Base-by-base conservation (phyloP, 139 green algal species). In the Chlorella sp. region DNA sequence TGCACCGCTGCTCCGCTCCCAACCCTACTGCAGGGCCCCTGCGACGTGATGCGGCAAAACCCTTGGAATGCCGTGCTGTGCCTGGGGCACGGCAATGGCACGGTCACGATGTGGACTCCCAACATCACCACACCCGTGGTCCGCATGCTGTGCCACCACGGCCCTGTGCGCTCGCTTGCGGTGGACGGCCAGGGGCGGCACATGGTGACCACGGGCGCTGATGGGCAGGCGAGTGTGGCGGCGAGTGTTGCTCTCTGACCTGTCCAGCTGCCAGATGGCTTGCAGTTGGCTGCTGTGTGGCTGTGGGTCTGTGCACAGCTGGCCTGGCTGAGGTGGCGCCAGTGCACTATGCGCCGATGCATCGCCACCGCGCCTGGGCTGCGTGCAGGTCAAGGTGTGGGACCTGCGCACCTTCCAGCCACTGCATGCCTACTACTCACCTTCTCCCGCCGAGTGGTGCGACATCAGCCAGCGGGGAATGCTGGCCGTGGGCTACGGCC, bases 91-190 rank as follows among this genome's bases (percentile, higher is more conserved):
- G 78, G 86, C 47, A 96, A 96, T 68, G 97, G 97, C 80, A 94
- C 87, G 0, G 96, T 98, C 39, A 97, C 93, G 39, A 95, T 99
- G 94, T 99, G 98, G 98, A 98, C 94, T 2, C 98, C 98, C 78
- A 99, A 99, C 91, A 90, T 97, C 64, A 92, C 89, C 34, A 92
- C 87, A 12, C 92, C 98, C 7, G 90, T 94, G 34, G 96, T 98
- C 28, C 94, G 93, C 87, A 96, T 99, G 95, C 91, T 99, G n/a
- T 96, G 91, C 73, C 98, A 99, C 92, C 85, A 92, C 74, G 95
- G 95, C 9, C 89, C 95, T 3, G 86, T 98, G 57, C 89, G 74
- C 1, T 88, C 95, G 6, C 23, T 97, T 51, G 95, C 97, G 7
- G 91, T 97, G 6, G 95, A 99, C 85, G 36, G 64, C 1, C 80